Evolutionary conservation across 208 protist species (phyloP).

Genomic region (Porcisia hertigi): DNA sequence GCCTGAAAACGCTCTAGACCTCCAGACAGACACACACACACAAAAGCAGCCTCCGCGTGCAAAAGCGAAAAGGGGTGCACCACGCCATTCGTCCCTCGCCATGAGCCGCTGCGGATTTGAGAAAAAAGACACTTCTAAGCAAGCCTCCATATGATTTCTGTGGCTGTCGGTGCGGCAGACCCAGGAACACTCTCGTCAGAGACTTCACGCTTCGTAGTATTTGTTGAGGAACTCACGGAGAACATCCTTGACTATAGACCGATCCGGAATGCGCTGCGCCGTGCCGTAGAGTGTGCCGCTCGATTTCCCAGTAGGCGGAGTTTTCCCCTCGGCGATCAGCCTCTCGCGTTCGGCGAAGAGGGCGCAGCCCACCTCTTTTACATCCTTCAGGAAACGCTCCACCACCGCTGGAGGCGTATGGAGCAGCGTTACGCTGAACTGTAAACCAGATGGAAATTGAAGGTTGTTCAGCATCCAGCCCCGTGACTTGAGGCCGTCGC

Average conservation of each 20-base stretch:
- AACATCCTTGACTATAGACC: constrained; percentile 89
- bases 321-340: constrained; percentile 42
- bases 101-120: neutral
- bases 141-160: neutral
- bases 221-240: constrained; percentile 77
- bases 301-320: constrained; percentile 21
- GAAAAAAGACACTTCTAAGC: neutral
- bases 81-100: no score
- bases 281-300: constrained; percentile 94
- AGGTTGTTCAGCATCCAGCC: constrained; percentile 95
- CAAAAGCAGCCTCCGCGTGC: no score
- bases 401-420: constrained; percentile 79
- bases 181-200: neutral
- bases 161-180: neutral
- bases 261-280: constrained; percentile 89
- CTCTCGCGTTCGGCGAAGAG: constrained; percentile 48
- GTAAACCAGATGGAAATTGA: constrained; percentile 93
- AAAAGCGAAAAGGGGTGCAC: no score
- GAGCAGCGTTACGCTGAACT: constrained; percentile 91
- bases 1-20: no score
- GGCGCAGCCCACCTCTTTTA: constrained; percentile 44
- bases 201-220: constrained; percentile 71
- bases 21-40: no score
- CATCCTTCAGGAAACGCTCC: constrained; percentile 79
- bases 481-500: constrained; percentile 68